phyloP scores from a whole-genome alignment of 345 rosid species.

The Eutrema japonicum region DNA sequence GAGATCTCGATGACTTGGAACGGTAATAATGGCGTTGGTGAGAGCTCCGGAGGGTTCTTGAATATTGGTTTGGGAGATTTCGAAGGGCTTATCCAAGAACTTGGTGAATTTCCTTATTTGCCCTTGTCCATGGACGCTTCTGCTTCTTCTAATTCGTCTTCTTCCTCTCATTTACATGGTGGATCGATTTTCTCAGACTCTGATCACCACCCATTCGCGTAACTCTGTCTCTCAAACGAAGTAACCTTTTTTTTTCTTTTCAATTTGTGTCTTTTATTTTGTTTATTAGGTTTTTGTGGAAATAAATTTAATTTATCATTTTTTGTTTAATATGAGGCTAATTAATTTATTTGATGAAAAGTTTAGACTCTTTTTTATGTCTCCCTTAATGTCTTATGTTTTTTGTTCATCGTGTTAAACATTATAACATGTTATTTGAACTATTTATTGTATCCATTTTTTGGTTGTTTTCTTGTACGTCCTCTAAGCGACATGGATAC shows the following conservation, averaged over 20 bases:
- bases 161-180: constrained; percentile 39
- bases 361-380: neutral
- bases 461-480: neutral
- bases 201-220: constrained; percentile 26
- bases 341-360: constrained; percentile 15
- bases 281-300: constrained; percentile 29
- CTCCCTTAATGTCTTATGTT: neutral
- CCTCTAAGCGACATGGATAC: neutral
- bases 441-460: neutral
- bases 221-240: constrained; percentile 5
- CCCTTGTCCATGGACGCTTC: constrained; percentile 49
- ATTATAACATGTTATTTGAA: neutral
- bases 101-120: constrained; percentile 61
- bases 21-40: constrained; percentile 19
- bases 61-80: constrained; percentile 60
- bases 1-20: constrained; percentile 43
- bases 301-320: constrained; percentile 21
- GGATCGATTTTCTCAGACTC: constrained; percentile 37
- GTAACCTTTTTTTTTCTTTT: neutral
- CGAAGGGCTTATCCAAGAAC: constrained; percentile 75
- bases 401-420: constrained; percentile 12
- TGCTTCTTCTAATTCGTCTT: constrained; percentile 39
- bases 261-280: constrained; percentile 4
- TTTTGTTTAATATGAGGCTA: constrained; percentile 8
- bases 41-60: constrained; percentile 56